Evolutionary conservation across 805 yeast species (phyloP).

Genomic region (Pichia nakasei): DNA sequence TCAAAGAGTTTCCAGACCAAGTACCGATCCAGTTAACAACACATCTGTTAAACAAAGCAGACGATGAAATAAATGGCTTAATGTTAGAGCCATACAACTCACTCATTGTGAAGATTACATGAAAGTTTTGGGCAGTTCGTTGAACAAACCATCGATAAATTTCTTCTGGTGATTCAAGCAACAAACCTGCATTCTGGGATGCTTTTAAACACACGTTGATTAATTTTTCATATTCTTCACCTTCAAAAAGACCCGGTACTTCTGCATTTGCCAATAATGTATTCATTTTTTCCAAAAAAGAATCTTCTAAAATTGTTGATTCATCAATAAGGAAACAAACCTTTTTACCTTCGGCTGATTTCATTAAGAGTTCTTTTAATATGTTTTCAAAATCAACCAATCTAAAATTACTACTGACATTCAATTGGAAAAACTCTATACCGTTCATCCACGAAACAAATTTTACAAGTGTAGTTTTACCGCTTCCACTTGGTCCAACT

Average conservation of each 20-base stretch:
- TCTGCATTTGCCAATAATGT: slow-evolving; percentile 90
- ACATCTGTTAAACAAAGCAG: slow-evolving; percentile 86
- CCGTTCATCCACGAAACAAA: slow-evolving; percentile 95
- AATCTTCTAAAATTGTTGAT: slow-evolving; percentile 61
- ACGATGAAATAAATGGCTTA: slow-evolving; percentile 58
- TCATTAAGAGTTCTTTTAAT: slow-evolving; percentile 43
- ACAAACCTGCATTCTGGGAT: slow-evolving; percentile 49
- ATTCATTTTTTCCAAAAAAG: slow-evolving; percentile 87
- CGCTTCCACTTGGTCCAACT: slow-evolving; percentile 76
- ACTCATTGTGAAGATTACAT: slow-evolving; percentile 71
- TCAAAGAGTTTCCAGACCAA: slow-evolving; percentile 51
- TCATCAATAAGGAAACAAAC: slow-evolving; percentile 75
- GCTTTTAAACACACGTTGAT: slow-evolving; percentile 48
- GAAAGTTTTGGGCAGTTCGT: slow-evolving; percentile 63
- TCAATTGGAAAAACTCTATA: slow-evolving; percentile 47
- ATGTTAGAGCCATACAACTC: slow-evolving; percentile 32
- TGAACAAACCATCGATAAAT: slow-evolving; percentile 64
- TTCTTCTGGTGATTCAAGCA: slow-evolving; percentile 62
- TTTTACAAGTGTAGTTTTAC: slow-evolving; percentile 64
- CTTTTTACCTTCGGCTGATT: slow-evolving; percentile 48
- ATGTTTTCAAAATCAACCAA: slow-evolving; percentile 60
- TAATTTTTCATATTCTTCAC: slow-evolving; percentile 51
- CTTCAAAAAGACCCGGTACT: slow-evolving; percentile 80
- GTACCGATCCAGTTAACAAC: slow-evolving; percentile 84
- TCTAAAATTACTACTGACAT: slow-evolving; percentile 44